These are phyloP conservation scores for Penicillium sp. DNA, from an alignment of 2,329 filamentous ascomycete species.

Conservation along the genomic window DNA sequence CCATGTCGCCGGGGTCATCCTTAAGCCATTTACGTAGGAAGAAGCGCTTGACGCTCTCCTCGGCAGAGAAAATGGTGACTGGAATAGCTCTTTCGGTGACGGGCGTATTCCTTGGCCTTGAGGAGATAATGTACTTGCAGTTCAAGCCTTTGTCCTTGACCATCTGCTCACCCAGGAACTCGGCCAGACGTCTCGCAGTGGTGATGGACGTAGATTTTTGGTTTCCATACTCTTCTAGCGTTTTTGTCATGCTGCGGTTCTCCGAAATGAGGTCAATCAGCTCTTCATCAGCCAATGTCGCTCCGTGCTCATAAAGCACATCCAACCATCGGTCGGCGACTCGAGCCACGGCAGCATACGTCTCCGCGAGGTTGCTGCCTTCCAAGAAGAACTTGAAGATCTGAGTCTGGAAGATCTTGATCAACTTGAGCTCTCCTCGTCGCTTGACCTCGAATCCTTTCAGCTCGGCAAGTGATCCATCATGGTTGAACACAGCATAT, in stretches of 20 bases:
- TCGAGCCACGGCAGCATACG: constrained; percentile 87
- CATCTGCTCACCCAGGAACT: constrained; percentile 98
- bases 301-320: constrained; percentile 83
- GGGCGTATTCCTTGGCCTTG: constrained; percentile 80
- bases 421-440: constrained; percentile 95
- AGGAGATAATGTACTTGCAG: constrained; percentile 99
- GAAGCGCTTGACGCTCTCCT: constrained; percentile 80
- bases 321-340: constrained; percentile 97
- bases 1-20: constrained; percentile 87
- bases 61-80: constrained; percentile 95
- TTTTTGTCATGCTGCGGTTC: constrained; percentile 97
- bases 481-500: constrained; percentile 98
- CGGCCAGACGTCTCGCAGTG: constrained; percentile 88
- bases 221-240: constrained; percentile 88
- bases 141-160: constrained; percentile 98
- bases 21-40: constrained; percentile 95
- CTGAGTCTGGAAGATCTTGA: constrained; percentile 99
- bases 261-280: constrained; percentile 99
- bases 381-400: constrained; percentile 99
- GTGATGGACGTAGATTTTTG: constrained; percentile 99
- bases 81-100: constrained; percentile 94
- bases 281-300: constrained; percentile 91
- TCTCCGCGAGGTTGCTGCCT: constrained; percentile 81
- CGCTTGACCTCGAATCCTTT: constrained; percentile 98
- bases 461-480: constrained; percentile 89